phyloP scores from a whole-genome alignment of 345 rosid genomes.

The Moricandia moricandioides region DNA sequence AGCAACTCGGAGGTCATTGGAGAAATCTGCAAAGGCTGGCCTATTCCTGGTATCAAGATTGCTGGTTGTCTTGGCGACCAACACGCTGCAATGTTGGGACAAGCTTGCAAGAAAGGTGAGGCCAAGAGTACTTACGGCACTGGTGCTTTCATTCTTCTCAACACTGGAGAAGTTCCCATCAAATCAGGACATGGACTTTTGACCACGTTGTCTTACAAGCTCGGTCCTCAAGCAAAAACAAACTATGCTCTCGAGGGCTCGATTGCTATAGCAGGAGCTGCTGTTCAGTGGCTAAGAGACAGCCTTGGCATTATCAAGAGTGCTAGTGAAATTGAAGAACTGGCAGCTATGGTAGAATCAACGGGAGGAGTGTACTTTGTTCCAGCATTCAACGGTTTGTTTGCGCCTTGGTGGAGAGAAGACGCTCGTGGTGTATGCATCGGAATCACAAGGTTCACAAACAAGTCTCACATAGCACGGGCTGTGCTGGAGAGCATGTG shows the following conservation, averaged over 20 bases:
- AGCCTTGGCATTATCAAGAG: conserved; percentile 63
- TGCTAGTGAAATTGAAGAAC: conserved; percentile 68
- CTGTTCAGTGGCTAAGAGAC: conserved; percentile 96
- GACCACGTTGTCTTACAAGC: conserved; percentile 82
- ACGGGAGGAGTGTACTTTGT: conserved; percentile 92
- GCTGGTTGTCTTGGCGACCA: conserved; percentile 96
- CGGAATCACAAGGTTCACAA: conserved; percentile 88
- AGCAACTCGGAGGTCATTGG: conserved; percentile 90
- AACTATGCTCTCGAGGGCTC: conserved; percentile 95
- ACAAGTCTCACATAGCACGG: conserved; percentile 82
- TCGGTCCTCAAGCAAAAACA: conserved; percentile 70
- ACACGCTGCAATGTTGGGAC: conserved; percentile 96
- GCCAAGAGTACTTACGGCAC: conserved; percentile 98
- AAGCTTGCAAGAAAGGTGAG: conserved; percentile 83
- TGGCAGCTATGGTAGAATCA: conserved; percentile 67
- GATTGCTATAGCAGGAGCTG: conserved; percentile 96
- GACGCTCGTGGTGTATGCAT: conserved; percentile 93
- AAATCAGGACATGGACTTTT: conserved; percentile 77
- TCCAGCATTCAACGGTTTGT: conserved; percentile 92
- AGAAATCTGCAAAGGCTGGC: conserved; percentile 40
- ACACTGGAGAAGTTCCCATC: conserved; percentile 68
- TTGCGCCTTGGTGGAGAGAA: conserved; percentile 99
- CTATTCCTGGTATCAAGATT: conserved; percentile 65
- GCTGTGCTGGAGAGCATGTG: conserved; percentile 98
- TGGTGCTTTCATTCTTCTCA: conserved; percentile 88